phyloP scores from a whole-genome alignment of 2,329 filamentous ascomycete genomes.

The Biscogniauxia mediterranea region DNA sequence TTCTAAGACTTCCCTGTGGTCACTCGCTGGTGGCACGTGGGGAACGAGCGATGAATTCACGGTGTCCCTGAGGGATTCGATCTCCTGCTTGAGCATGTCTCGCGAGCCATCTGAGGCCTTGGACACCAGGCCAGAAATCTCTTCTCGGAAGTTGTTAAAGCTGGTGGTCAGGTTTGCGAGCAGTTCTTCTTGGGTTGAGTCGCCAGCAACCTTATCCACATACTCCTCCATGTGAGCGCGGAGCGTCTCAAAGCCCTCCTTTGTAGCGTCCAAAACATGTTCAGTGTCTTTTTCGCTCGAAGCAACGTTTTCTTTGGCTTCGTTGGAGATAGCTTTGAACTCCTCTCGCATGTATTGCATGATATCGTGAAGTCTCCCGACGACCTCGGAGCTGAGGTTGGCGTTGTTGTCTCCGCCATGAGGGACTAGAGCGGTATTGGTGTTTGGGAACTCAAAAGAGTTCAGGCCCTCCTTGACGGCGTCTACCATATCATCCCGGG shows the following conservation, averaged over 20 bases:
- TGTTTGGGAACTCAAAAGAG: constrained; percentile 35
- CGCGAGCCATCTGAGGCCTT: constrained; percentile 50
- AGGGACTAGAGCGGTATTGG: constrained; percentile 40
- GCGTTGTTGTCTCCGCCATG: constrained; percentile 39
- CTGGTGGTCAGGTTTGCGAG: constrained; percentile 65
- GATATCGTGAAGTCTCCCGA: constrained; percentile 62
- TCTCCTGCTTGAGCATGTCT: constrained; percentile 75
- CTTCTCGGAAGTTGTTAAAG: constrained; percentile 65
- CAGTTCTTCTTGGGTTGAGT: constrained; percentile 73
- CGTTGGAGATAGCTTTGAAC: constrained; percentile 59
- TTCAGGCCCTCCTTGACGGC: constrained; percentile 60
- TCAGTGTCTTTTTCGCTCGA: constrained; percentile 80
- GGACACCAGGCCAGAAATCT: constrained; percentile 62
- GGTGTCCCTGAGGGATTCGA: constrained; percentile 76
- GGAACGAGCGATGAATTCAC: constrained; percentile 69
- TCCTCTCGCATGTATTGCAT: constrained; percentile 58
- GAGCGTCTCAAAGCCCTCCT: constrained; percentile 75
- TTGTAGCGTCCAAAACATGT: constrained; percentile 83
- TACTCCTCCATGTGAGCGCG: constrained; percentile 79
- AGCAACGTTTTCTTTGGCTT: constrained; percentile 74
- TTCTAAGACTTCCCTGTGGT: constrained; percentile 66
- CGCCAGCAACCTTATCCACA: constrained; percentile 68
- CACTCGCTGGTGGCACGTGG: constrained; percentile 42
- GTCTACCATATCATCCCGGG: constrained; percentile 60
- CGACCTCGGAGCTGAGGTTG: constrained; percentile 42